These are phyloP conservation scores for Suhomyces prunicola DNA, from an alignment of 805 yeast genomes.

Conservation along the genomic window DNA sequence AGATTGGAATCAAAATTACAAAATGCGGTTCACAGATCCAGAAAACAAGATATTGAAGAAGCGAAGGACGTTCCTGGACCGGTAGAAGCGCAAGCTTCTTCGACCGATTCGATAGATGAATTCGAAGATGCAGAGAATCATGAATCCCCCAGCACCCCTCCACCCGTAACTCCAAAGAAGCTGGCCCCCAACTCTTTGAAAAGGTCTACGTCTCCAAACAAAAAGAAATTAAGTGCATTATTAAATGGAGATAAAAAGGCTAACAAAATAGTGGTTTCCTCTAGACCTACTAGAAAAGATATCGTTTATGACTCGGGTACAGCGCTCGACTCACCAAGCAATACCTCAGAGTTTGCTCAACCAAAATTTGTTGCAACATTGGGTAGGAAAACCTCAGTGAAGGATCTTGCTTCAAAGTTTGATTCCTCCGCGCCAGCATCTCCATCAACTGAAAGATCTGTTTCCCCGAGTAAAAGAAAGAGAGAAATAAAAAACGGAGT, in stretches of 20 bases:
- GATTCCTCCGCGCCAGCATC: constrained; percentile 18
- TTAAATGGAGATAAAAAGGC: constrained; percentile 11
- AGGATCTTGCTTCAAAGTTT: constrained; percentile 29
- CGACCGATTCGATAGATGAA: not conserved
- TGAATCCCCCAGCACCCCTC: constrained; percentile 15
- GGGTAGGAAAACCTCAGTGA: constrained; percentile 32
- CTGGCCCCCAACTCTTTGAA: constrained; percentile 19
- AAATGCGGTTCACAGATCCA: constrained; percentile 20
- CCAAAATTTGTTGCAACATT: constrained; percentile 27
- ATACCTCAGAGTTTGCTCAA: constrained; percentile 20
- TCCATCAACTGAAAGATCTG: constrained; percentile 10
- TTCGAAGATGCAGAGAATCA: not conserved
- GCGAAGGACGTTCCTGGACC: not conserved
- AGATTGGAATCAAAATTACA: constrained; percentile 27
- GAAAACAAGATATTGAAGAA: constrained; percentile 5
- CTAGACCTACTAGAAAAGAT: constrained; percentile 24
- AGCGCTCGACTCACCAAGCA: constrained; percentile 7
- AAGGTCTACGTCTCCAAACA: constrained; percentile 40
- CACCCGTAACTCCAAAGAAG: constrained; percentile 15
- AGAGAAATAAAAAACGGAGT: constrained; percentile 2
- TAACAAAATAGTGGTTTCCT: constrained; percentile 18
- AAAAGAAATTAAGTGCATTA: constrained; percentile 25
- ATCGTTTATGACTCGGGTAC: constrained; percentile 17
- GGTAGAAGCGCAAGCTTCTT: not conserved
- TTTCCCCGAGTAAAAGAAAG: constrained; percentile 13